Base-by-base conservation (phyloP, 176 grass and related monocot species). In the Rhynchospora tenuis region DNA sequence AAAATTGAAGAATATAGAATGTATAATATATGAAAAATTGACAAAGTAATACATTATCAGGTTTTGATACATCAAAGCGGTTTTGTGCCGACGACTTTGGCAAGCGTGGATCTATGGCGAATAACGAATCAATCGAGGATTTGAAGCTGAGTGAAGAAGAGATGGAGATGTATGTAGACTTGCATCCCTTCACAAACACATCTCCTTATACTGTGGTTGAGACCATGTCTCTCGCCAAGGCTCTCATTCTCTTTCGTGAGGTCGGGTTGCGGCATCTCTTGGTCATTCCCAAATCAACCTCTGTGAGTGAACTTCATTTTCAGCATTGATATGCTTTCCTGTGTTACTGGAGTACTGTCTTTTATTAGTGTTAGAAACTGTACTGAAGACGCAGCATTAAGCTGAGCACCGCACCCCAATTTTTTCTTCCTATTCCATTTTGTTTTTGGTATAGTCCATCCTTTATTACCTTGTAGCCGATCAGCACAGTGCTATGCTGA, bases 171-270 rank as follows among this genome's bases (percentile, higher is more conserved):
- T 98, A 87, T 82, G 22, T 98, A 16, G 95, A 98, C 80, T 87
- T 98, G 90, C 92, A 94, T 91, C 92, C 90, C 1, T 98, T 94
- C 82, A 90, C 89, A 77, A 98, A 98, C 69, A 93, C 90, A 42
- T 94, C 95, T 44, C 95, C 95, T 63, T 98, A 98, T 80, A 98
- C 95, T 54, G 95, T 98, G 19, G 87, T 98, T 23, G 95, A 98
- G 84, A 94, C 95, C 8, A 94, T 98, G 95, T 98, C 90, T 62
- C 84, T 94, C 61, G 95, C 95, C 51, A 98, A 98, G 75, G 95
- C 95, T 79, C 90, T 94, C 68, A 85, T 98, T 71, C 90, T 98
- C 68, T 94, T 98, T 73, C 95, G 95, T 15, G 90, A 94, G 83
- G 87, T 98, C 52, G 95, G 95, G 80, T 82, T 98, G 83, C 89